Conservation (phyloP, 2,329 filamentous ascomycete species). For the Hypoxylon rubiginosum region DNA sequence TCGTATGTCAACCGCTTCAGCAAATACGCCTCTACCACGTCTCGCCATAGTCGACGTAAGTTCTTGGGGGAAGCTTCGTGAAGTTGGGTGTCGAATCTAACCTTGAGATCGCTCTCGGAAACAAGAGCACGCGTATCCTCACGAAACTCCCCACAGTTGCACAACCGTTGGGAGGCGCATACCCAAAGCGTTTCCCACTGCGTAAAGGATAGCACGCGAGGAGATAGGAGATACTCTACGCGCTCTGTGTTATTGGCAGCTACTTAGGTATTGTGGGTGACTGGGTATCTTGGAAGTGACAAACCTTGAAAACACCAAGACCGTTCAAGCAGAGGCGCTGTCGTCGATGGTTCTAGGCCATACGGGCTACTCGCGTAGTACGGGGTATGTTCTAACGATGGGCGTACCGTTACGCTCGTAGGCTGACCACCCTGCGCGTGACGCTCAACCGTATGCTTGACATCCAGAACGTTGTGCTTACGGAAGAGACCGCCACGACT, state of each 20-base stretch:
- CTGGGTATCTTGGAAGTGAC: background rate
- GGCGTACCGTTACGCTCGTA: conserved; percentile 29
- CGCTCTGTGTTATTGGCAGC: conserved; percentile 3
- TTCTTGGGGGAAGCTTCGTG: conserved; percentile 17
- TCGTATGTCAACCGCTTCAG: conserved; percentile 36
- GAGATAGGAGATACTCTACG: conserved; percentile 39
- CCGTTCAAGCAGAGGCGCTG: conserved; percentile 31
- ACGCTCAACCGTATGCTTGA: conserved; percentile 25
- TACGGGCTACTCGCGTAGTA: conserved; percentile 34
- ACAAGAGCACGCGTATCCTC: conserved; percentile 31
- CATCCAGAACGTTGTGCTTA: conserved; percentile 22
- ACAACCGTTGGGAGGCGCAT: conserved; percentile 26
- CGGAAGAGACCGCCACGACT: conserved; percentile 39
- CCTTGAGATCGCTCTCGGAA: conserved; percentile 36
- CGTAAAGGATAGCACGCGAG: conserved; percentile 40
- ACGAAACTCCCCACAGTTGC: conserved; percentile 38
- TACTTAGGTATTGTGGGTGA: background rate
- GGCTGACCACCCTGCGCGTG: background rate
- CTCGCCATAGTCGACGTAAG: conserved; percentile 27
- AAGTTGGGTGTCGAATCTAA: conserved; percentile 30
- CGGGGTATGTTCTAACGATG: conserved; percentile 32
- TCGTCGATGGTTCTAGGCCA: conserved; percentile 22
- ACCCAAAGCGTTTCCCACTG: conserved; percentile 41
- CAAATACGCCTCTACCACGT: conserved; percentile 32
- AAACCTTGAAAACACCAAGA: conserved; percentile 44